phyloP scores from a whole-genome alignment of 257 asterid genomes.

The Solanum pennellii region DNA sequence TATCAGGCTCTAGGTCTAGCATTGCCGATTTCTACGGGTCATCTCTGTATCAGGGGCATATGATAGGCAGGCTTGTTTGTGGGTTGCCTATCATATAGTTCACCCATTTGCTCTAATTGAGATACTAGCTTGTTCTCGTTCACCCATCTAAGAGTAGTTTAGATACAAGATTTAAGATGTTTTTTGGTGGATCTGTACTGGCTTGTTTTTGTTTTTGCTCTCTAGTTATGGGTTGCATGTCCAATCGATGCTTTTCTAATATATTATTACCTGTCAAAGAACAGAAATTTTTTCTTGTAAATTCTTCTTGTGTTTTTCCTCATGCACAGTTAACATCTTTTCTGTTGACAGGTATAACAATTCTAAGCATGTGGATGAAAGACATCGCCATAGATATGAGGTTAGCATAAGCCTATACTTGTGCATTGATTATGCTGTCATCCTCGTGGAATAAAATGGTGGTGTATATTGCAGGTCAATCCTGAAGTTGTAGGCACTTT shows the following conservation, averaged over 20 bases:
- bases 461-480: constrained; percentile 55
- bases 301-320: background rate
- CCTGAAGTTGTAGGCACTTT: constrained; percentile 55
- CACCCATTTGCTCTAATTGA: background rate
- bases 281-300: background rate
- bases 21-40: background rate
- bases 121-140: background rate
- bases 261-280: background rate
- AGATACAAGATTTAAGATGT: background rate
- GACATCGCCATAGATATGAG: constrained; percentile 97
- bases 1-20: background rate
- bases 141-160: background rate
- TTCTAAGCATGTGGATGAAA: constrained; percentile 64
- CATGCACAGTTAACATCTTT: background rate
- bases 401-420: constrained; percentile 21
- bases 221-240: background rate
- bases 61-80: background rate
- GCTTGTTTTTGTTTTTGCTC: background rate
- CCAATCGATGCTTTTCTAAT: background rate
- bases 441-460: background rate
- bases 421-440: background rate
- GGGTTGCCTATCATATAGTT: background rate
- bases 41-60: background rate
- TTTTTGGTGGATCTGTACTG: background rate
- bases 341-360: constrained; percentile 46